Evolutionary conservation across 768 basidiomycete genomes (phyloP), one percentile per base, ranked within the genome.

Genomic region (Baorangia bicolor): DNA sequence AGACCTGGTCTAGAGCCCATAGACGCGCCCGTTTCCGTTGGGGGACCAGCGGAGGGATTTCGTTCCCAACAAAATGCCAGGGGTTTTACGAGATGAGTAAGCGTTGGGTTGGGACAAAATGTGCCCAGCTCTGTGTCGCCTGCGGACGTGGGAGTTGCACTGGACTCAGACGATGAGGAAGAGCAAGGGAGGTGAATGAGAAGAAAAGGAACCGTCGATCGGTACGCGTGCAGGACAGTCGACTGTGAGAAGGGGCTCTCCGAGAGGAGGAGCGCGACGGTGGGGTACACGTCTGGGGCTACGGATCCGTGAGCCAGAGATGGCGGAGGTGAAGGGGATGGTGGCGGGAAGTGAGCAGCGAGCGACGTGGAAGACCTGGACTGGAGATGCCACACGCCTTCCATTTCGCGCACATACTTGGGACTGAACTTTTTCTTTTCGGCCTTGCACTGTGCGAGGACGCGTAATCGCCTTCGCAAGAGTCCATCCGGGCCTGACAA

Each of bases 371-470:
- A 45, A 13, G 39, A 28, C 44, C 27, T 55, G 33, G 59, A 20
- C 1, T 57, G 62, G 53, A 75, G 66, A 63, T 83, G 78, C 51
- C 88, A 72, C 13, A 94, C 94, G n/a, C 94, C 94, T 67, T 97
- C 94, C 74, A 95, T 78, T 68, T 97, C 94, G 31, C 94, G 84
- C 0, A 97, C 81, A 62, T 87, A 87, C 25, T 85, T 84, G 3
- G 94, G 92, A 4, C 90, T 81, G 35, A 86, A 70, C 67, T 88
- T 89, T 72, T 85, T 87, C 75, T 85, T 87, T 65, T 94, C 91
- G 0, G 92, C 92, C 77, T 97, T 97, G 76, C 94, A 97, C 65
- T 96, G 94, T 0, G 81, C 92, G 21, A 96, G 69, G 11, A 97
- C 80, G 49, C 93, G 86, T 4, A 95, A 63, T 2, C 91, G 78